Base-by-base conservation (phyloP, 495 filamentous ascomycete genomes). In the Hamigera avellanea region DNA sequence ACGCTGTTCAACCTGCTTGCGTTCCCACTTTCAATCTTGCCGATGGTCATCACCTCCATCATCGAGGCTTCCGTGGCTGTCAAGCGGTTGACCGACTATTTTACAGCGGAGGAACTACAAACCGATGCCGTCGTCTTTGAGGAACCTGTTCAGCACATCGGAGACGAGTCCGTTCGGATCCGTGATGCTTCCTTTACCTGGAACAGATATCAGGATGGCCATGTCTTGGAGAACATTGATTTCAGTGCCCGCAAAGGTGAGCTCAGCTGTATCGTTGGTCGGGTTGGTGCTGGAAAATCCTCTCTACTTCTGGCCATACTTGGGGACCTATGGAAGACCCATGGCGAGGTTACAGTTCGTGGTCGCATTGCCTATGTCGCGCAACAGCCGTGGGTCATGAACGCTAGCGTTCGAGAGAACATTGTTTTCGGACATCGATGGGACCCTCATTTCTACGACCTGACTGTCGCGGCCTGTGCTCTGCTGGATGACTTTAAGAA, bases 21-120 rank as follows among this genome's bases (percentile, higher is more conserved):
- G 0, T 99, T 99, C 60, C 93, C 93, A 8, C 78, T 99, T 32
- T 80, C 93, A 4, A 78, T 96, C 27, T 67, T 99, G 27, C 93
- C 93, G 2, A 94, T 96, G 86, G 89, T 99, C 9, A 95, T 99
- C 51, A 95, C 91, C 12, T 80, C 87, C 1, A 80, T 96, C 34
- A 86, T 99, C 36, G 93, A 99, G 56, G 88, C 93, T n/a, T 81
- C 73, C 17, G 93, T 99, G 32, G 93, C 93, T 19, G 85, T 87
- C 15, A 76, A 72, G 12, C 81, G 93, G 48, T 66, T 99, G 49
- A 93, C 87, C 0, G 75, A 80, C 12, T 96, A 81, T 54, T 75
- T 99, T 41, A 74, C 65, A 0, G 85, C 93, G 6, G 88, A 95
- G 46, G 93, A 99, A 56, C 60, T 96, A 26, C 93, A 99, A 49